A percentile compares a stretch with the other conserved stretches of the same genome.
Conservation (phyloP, 177 flowering plant genomes). For the Vitis hybrid region DNA sequence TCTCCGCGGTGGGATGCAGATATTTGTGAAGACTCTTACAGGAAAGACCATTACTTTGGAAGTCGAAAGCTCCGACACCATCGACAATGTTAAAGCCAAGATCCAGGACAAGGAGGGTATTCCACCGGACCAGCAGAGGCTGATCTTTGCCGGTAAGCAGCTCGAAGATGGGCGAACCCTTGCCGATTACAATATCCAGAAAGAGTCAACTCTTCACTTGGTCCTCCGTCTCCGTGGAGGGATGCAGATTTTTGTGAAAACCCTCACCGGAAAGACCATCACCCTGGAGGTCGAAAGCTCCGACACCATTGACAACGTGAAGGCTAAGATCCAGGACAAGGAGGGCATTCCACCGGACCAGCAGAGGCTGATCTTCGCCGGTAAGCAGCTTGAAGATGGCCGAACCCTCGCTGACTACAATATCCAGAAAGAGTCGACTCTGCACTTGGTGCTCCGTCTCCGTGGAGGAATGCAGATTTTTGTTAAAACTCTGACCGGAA, state of each 20-base stretch:
- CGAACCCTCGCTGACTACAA: slow-evolving; percentile 51
- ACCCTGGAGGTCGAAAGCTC: slow-evolving; percentile 54
- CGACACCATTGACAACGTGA: slow-evolving; percentile 52
- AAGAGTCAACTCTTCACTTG: slow-evolving; percentile 53
- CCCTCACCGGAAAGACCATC: slow-evolving; percentile 53
- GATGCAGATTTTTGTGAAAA: slow-evolving; percentile 60
- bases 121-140: slow-evolving; percentile 54
- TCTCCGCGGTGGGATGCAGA: slow-evolving; percentile 55
- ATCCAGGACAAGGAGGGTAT: slow-evolving; percentile 61
- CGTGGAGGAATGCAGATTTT: slow-evolving; percentile 52
- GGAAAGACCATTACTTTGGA: slow-evolving; percentile 48
- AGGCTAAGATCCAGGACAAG: slow-evolving; percentile 54
- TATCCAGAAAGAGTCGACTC: slow-evolving; percentile 53
- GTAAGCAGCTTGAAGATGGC: slow-evolving; percentile 52
- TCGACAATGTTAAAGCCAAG: slow-evolving; percentile 54
- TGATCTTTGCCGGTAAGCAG: slow-evolving; percentile 58
- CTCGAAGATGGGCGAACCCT: slow-evolving; percentile 54
- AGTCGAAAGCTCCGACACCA: slow-evolving; percentile 52
- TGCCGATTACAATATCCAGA: slow-evolving; percentile 57
- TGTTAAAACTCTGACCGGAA: slow-evolving; percentile 44
- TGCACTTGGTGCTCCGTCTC: slow-evolving; percentile 47
- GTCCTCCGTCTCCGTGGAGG: slow-evolving; percentile 59
- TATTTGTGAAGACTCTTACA: slow-evolving; percentile 58
- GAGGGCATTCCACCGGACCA: slow-evolving; percentile 59
- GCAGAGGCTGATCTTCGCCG: slow-evolving; percentile 49